Conservation (phyloP, 2,329 filamentous ascomycete genomes). For the Aspergillus spinulosporus region DNA sequence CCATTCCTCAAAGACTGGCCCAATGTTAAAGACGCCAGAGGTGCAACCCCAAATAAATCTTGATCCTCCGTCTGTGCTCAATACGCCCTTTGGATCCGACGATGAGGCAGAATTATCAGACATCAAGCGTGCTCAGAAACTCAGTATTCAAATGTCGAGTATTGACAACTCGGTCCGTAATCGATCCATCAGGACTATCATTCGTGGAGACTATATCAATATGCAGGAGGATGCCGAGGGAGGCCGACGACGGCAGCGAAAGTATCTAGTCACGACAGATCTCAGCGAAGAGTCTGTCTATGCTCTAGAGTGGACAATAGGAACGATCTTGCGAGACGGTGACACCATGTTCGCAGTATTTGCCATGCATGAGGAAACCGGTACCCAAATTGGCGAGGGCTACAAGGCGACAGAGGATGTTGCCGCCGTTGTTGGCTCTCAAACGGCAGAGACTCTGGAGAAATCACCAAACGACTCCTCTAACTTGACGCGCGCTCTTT, state of each 20-base stretch:
- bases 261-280: slow-evolving; percentile 95
- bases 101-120: slow-evolving; percentile 81
- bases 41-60: slow-evolving; percentile 85
- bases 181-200: slow-evolving; percentile 83
- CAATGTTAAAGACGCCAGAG: slow-evolving; percentile 47
- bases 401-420: slow-evolving; percentile 74
- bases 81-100: slow-evolving; percentile 74
- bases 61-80: slow-evolving; percentile 61
- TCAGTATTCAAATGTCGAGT: slow-evolving; percentile 76
- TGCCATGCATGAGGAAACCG: slow-evolving; percentile 81
- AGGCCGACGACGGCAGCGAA: slow-evolving; percentile 74
- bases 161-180: slow-evolving; percentile 72
- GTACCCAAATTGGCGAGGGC: slow-evolving; percentile 65
- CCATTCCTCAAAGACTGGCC: slow-evolving; percentile 43
- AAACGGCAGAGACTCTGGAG: slow-evolving; percentile 57
- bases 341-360: slow-evolving; percentile 93
- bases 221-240: slow-evolving; percentile 77
- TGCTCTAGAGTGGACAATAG: slow-evolving; percentile 95
- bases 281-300: slow-evolving; percentile 92
- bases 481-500: slow-evolving; percentile 31
- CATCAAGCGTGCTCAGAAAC: slow-evolving; percentile 81
- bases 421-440: slow-evolving; percentile 64
- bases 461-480: slow-evolving; percentile 40
- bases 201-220: slow-evolving; percentile 75
- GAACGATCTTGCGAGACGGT: slow-evolving; percentile 88